phyloP scores from a whole-genome alignment of 352 stramenopile genomes.

The Thalassiosira livingstoniorum region DNA sequence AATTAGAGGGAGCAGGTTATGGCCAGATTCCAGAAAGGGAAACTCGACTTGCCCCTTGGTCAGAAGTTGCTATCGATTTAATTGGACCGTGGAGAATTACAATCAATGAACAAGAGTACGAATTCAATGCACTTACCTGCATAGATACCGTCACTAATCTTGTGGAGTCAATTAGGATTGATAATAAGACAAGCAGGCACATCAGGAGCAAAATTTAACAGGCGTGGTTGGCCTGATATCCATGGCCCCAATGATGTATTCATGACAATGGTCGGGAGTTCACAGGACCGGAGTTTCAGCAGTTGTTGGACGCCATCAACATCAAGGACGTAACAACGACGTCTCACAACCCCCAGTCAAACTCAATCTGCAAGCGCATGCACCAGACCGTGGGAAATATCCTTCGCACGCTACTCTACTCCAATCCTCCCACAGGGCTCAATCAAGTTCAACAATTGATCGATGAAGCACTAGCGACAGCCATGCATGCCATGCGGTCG shows the following conservation, averaged over 20 bases:
- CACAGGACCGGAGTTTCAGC: neutral
- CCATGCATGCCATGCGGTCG: conserved; percentile 44
- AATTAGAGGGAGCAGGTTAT: conserved; percentile 25
- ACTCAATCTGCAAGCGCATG: conserved; percentile 53
- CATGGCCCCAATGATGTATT: neutral
- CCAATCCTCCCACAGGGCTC: conserved; percentile 30
- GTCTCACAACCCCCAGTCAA: conserved; percentile 45
- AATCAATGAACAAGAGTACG: conserved; percentile 6
- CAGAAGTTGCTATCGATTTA: conserved; percentile 57
- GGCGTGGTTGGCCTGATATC: neutral
- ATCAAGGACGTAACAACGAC: conserved; percentile 14
- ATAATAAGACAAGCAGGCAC: conserved; percentile 23
- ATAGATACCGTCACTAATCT: conserved; percentile 59
- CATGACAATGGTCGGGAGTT: neutral
- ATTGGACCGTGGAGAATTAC: conserved; percentile 60
- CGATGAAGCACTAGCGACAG: conserved; percentile 51
- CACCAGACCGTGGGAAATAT: conserved; percentile 48
- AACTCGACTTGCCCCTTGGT: conserved; percentile 29
- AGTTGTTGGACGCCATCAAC: neutral
- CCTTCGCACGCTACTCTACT: conserved; percentile 13
- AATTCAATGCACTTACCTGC: conserved; percentile 57
- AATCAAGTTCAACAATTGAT: conserved; percentile 37
- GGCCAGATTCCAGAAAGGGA: conserved; percentile 35
- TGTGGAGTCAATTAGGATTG: conserved; percentile 33
- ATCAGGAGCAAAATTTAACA: neutral